Conservation (phyloP, 768 basidiomycete species). For the Tylopilus vinaceipallidus region DNA sequence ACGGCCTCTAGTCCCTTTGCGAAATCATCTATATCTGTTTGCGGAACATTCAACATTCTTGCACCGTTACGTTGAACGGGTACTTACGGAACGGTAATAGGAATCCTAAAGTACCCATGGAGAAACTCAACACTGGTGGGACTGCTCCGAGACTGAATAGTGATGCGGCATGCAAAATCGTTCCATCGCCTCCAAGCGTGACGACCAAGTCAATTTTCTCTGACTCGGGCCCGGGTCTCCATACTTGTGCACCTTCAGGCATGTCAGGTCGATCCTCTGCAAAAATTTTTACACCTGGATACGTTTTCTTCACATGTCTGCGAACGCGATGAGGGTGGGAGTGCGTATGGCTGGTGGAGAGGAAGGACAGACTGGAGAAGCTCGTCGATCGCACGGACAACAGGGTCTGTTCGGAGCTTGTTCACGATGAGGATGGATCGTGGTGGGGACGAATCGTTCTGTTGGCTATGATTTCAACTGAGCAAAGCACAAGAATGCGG, state of each 20-base stretch:
- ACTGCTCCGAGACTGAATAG: conserved; percentile 89
- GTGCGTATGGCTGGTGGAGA: not conserved
- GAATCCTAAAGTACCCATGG: conserved; percentile 86
- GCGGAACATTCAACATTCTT: not conserved
- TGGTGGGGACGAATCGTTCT: conserved; percentile 37
- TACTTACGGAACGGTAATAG: conserved; percentile 87
- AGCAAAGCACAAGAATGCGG: conserved; percentile 14
- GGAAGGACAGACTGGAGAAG: conserved; percentile 56
- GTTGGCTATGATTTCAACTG: conserved; percentile 27
- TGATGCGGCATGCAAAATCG: conserved; percentile 90
- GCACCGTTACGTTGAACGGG: not conserved
- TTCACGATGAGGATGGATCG: conserved; percentile 75
- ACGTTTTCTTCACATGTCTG: conserved; percentile 57
- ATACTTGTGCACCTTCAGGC: conserved; percentile 60
- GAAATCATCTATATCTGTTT: conserved; percentile 83
- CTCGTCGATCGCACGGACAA: conserved; percentile 72
- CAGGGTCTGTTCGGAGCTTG: conserved; percentile 75
- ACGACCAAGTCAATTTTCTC: conserved; percentile 82
- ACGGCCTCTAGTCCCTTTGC: conserved; percentile 77
- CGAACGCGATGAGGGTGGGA: not conserved
- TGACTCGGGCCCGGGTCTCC: conserved; percentile 53
- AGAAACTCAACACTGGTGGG: conserved; percentile 73
- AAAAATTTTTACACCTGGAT: conserved; percentile 62
- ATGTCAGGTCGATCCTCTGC: conserved; percentile 67
- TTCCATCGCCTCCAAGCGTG: conserved; percentile 93